Base-by-base conservation (phyloP, 768 basidiomycete genomes). In the button mushroom (Agaricus bisporus) region DNA sequence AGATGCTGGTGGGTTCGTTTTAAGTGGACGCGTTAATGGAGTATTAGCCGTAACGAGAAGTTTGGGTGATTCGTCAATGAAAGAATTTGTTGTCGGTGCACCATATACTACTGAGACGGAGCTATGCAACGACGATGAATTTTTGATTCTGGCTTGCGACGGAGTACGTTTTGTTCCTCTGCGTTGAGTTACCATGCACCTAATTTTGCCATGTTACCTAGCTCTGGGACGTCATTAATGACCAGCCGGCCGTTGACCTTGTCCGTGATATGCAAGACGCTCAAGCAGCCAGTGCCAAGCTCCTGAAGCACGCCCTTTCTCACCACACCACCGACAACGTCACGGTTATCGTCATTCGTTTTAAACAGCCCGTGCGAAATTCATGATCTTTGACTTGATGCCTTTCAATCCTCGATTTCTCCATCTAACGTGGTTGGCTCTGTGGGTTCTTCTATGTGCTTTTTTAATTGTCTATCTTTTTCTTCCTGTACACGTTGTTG, bases 41-140 rank as follows among this genome's bases (percentile, higher is more conserved):
- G 95, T 98, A 39, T 74, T 99, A 51, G 94, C 94, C 5, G 97
- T 99, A 26, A 99, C 97, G 15, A 79, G 97, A 54, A 93, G 93
- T 62, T 73, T 99, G 53, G 97, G 97, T 32, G 97, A 99, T 64
- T 89, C 93, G 1, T 89, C 92, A 6, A 98, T 99, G 97, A 99
- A 99, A 70, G 97, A 99, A 63, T 99, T 95, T 66, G 97, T 99
- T 10, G 97, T 98, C 45, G 97, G 97, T 1, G 82, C 91, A 26
- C 97, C 97, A 5, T 99, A 95, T 69, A 99, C 97, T 17, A 98
- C 97, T n/a, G 95, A 98, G 68, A 98, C 95, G 11, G 83, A 87
- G 60, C 71, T 99, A 39, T 87, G 86, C 51, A 84, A 90, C 7
- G 86, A 91, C 5, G 97, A 98, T 65, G 95, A 98, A 66, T 92